Conservation (phyloP, 495 filamentous ascomycete genomes). For the Talaromyces ruber region DNA sequence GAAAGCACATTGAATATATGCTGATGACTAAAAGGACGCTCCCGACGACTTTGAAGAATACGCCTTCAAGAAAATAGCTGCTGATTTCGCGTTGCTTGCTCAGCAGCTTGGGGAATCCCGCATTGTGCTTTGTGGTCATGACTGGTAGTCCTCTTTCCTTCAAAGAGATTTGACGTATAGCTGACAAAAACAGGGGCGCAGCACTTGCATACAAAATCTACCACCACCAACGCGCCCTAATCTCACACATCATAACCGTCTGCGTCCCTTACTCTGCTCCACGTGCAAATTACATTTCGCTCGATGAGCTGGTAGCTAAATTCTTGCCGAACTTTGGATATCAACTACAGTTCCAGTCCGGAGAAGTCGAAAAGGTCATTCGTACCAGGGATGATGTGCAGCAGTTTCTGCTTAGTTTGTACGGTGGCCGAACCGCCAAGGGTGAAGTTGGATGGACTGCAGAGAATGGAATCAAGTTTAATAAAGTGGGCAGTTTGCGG, state of each 20-base stretch:
- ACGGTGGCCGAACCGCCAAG: constrained; percentile 49
- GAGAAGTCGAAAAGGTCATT: constrained; percentile 54
- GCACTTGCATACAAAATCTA: constrained; percentile 53
- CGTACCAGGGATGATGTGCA: constrained; percentile 48
- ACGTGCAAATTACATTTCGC: constrained; percentile 26
- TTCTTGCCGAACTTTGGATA: constrained; percentile 71
- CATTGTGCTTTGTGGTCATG: constrained; percentile 75
- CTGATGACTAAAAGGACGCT: constrained; percentile 37
- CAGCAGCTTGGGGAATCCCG: constrained; percentile 44
- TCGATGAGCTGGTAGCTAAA: constrained; percentile 46
- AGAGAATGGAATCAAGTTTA: constrained; percentile 46
- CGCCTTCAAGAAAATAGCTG: constrained; percentile 57
- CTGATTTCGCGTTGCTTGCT: constrained; percentile 61
- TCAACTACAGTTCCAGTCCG: constrained; percentile 67
- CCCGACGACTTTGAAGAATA: constrained; percentile 50
- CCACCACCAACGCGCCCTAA: constrained; percentile 61
- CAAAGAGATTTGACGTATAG: background rate
- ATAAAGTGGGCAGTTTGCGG: constrained; percentile 39
- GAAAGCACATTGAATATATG: background rate
- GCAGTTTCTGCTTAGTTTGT: constrained; percentile 60
- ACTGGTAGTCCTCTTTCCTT: constrained; percentile 57
- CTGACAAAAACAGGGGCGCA: constrained; percentile 36
- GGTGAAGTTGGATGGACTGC: constrained; percentile 46
- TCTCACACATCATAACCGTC: constrained; percentile 65
- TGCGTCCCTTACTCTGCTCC: constrained; percentile 67